Conservation (phyloP, 495 filamentous ascomycete species). For the Evernia prunastri region DNA sequence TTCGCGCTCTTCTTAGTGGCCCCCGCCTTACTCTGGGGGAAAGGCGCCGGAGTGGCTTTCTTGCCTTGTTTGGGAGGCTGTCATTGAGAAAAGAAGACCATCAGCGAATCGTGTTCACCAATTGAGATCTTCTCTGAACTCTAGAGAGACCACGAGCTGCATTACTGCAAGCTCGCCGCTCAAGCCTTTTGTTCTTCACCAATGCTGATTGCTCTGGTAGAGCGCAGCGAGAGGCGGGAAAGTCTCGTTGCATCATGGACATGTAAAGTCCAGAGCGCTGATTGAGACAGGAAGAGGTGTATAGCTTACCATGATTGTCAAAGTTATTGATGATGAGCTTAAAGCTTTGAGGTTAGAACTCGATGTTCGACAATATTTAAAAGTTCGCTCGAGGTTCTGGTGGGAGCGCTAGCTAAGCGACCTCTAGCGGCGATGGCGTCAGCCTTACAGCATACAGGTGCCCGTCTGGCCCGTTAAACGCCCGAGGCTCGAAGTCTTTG, state of each 20-base stretch:
- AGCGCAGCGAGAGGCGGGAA: neutral
- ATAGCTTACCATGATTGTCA: conserved; percentile 19
- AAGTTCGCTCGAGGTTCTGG: neutral
- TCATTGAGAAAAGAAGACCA: conserved; percentile 99
- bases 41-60: conserved; percentile 92
- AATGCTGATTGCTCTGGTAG: neutral
- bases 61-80: conserved; percentile 93
- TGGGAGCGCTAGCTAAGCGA: conserved; percentile 16
- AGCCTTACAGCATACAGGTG: conserved; percentile 1
- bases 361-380: neutral
- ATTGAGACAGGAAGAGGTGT: neutral
- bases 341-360: neutral
- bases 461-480: neutral
- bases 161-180: conserved; percentile 60
- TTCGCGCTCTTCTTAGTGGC: conserved; percentile 86
- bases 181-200: conserved; percentile 56
- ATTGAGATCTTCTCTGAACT: conserved; percentile 79
- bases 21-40: conserved; percentile 88
- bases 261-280: neutral
- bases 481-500: neutral
- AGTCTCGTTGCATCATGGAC: neutral
- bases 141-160: conserved; percentile 71
- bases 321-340: neutral
- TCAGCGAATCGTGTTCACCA: conserved; percentile 82
- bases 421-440: conserved; percentile 7